These are phyloP conservation scores for Russula emetica DNA, from an alignment of 768 basidiomycete genomes.

Conservation along the genomic window DNA sequence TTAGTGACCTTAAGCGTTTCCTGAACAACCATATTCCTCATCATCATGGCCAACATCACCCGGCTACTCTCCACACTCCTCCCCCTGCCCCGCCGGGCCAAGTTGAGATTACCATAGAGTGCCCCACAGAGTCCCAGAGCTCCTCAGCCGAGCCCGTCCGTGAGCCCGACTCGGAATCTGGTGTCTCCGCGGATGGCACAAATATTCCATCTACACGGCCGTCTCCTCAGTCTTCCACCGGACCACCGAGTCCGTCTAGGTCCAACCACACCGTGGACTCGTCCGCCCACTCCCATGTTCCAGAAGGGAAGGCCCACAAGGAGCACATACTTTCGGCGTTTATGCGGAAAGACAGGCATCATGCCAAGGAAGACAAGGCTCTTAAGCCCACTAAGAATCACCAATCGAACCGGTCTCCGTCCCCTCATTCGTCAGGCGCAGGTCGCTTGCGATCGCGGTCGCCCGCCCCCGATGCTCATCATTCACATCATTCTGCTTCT, in stretches of 20 bases:
- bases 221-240: constrained; percentile 27
- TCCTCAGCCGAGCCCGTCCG: constrained; percentile 37
- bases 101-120: constrained; percentile 32
- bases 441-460: constrained; percentile 11
- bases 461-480: constrained; percentile 6
- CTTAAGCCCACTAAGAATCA: constrained; percentile 13
- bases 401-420: constrained; percentile 30
- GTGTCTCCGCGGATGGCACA: constrained; percentile 34
- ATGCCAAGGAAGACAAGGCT: constrained; percentile 32
- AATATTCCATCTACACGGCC: constrained; percentile 29
- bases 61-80: constrained; percentile 29
- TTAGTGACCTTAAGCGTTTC: constrained; percentile 93
- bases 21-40: constrained; percentile 87
- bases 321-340: constrained; percentile 35
- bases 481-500: constrained; percentile 12
- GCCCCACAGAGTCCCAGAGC: constrained; percentile 35
- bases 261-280: constrained; percentile 15
- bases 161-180: constrained; percentile 38
- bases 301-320: constrained; percentile 28
- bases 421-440: constrained; percentile 26
- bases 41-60: constrained; percentile 35
- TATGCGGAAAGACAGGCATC: constrained; percentile 35
- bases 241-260: constrained; percentile 27
- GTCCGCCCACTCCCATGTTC: background rate
- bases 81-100: constrained; percentile 30